These are phyloP conservation scores for Dendrobium catenatum DNA, from an alignment of 106 monocot genomes.

Conservation along the genomic window DNA sequence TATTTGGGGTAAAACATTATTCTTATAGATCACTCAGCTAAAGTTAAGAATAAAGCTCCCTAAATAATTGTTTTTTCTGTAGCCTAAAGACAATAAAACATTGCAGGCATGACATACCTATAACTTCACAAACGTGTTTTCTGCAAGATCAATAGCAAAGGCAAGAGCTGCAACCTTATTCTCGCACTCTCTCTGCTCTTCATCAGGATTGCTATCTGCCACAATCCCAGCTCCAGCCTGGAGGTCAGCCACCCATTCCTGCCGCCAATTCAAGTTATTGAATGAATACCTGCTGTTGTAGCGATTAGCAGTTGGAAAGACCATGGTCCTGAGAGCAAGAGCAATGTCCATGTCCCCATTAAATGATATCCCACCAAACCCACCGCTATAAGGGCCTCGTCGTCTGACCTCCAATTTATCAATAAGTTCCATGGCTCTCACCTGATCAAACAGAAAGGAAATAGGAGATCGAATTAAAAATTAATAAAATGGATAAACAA, in stretches of 20 bases:
- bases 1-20: too few relatives aligned
- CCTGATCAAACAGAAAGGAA: constrained; percentile 19
- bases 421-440: constrained; percentile 71
- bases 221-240: constrained; percentile 83
- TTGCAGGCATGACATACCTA: not conserved
- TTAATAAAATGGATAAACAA: not conserved
- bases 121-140: constrained; percentile 43
- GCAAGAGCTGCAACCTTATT: constrained; percentile 75
- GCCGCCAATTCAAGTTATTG: constrained; percentile 6
- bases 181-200: constrained; percentile 75
- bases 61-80: too few relatives aligned
- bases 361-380: constrained; percentile 51
- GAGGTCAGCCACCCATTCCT: constrained; percentile 34
- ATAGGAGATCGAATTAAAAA: not conserved
- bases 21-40: too few relatives aligned
- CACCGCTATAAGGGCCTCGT: constrained; percentile 67
- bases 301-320: constrained; percentile 13
- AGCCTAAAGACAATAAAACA: not conserved
- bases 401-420: constrained; percentile 62
- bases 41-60: too few relatives aligned
- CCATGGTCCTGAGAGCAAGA: constrained; percentile 20
- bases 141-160: constrained; percentile 74
- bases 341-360: constrained; percentile 33
- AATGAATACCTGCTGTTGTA: not conserved
- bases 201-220: constrained; percentile 69